Percentiles rank a stretch among this genome's conserved stretches.
These are phyloP conservation scores for Paxillus involutus DNA, from an alignment of 768 basidiomycete genomes.

Conservation along the genomic window DNA sequence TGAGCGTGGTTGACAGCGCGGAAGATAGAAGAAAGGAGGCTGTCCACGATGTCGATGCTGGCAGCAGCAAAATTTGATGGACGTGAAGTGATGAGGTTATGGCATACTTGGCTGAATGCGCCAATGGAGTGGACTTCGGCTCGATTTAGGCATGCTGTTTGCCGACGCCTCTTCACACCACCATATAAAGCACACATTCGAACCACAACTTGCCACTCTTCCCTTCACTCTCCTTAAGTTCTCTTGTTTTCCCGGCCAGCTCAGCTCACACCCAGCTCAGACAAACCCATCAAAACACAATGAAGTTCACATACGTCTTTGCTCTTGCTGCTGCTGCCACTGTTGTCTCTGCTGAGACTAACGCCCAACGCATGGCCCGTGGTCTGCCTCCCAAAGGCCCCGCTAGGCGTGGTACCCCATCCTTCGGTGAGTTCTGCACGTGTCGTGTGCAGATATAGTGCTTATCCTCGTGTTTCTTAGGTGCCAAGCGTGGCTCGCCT, in stretches of 20 bases:
- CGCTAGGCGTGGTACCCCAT: slow-evolving; percentile 30
- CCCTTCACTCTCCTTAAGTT: slow-evolving; percentile 10
- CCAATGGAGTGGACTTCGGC: neutral
- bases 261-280: neutral
- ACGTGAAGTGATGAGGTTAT: neutral
- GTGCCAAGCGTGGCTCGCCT: slow-evolving; percentile 34
- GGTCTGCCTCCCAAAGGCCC: slow-evolving; percentile 52
- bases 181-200: neutral
- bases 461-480: slow-evolving; percentile 20
- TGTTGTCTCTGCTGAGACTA: slow-evolving; percentile 45
- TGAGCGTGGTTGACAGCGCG: neutral
- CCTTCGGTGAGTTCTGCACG: slow-evolving; percentile 27
- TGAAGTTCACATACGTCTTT: slow-evolving; percentile 32
- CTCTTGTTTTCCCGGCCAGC: slow-evolving; percentile 4
- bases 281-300: slow-evolving; percentile 11
- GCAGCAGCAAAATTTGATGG: too few species aligned
- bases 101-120: neutral
- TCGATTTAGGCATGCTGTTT: neutral
- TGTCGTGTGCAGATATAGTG: neutral
- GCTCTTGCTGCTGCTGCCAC: slow-evolving; percentile 39
- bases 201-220: slow-evolving; percentile 1
- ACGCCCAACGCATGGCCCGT: slow-evolving; percentile 53
- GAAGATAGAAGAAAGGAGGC: neutral
- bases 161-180: neutral
- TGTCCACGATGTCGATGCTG: too few species aligned